Percentiles rank a stretch among this genome's conserved stretches.
These are phyloP conservation scores for Fusarium ambrosium DNA, from an alignment of 2,329 filamentous ascomycete species.

Conservation along the genomic window DNA sequence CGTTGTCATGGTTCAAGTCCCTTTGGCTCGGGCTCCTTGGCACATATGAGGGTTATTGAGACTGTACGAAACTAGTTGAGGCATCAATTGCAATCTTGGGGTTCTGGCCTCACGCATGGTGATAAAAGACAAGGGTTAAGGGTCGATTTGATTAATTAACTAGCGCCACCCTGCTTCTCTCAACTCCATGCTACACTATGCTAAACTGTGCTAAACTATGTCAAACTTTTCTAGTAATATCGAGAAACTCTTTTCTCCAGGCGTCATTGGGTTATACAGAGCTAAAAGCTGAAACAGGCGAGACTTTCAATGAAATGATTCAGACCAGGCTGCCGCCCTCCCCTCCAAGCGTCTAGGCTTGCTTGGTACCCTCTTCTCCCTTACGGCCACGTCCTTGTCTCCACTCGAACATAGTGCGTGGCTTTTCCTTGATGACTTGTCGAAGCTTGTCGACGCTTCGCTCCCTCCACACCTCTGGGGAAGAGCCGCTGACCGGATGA, in stretches of 20 bases:
- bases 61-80: neutral
- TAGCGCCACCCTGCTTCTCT: neutral
- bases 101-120: neutral
- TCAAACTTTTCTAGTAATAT: neutral
- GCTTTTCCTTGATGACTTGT: constrained; percentile 57
- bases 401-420: constrained; percentile 52
- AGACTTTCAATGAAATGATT: neutral
- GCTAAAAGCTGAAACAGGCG: neutral
- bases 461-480: constrained; percentile 54
- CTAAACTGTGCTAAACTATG: neutral
- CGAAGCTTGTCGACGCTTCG: constrained; percentile 55
- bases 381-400: constrained; percentile 9
- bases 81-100: neutral
- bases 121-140: neutral
- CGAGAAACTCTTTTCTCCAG: neutral
- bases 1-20: no score
- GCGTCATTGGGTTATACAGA: neutral
- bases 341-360: neutral
- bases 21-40: no score
- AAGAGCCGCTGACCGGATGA: constrained; percentile 63
- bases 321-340: neutral
- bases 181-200: neutral
- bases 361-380: neutral
- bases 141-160: neutral
- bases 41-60: no score